Evolutionary conservation across 2,329 filamentous ascomycete species (phyloP), one percentile per base, ranked within the genome.

Genomic region (Microdochium bolleyi): DNA sequence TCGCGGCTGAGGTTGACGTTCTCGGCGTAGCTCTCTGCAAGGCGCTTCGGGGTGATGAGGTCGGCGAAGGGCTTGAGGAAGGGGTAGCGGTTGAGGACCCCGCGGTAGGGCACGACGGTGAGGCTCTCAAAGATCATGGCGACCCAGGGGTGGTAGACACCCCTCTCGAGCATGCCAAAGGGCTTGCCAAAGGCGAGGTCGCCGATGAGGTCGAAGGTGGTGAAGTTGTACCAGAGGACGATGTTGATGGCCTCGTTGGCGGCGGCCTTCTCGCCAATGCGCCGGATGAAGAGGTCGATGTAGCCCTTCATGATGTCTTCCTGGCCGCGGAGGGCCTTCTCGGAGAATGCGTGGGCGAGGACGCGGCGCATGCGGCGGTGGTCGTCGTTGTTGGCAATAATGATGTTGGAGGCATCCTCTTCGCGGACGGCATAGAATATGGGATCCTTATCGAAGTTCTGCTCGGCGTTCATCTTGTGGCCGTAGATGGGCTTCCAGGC

Each of bases 291-390:
- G 34, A 61, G 60, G 9, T 63, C 53, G 1, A 62, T 24, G 21
- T 46, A 49, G 22, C 14, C 3, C 13, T 49, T n/a, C 24, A 49
- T 16, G 24, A 49, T 21, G 48, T 30, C 48, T 24, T 49, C 48
- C 24, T 49, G 48, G n/a, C 41, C 41, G 21, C 70, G 72, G 34
- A 75, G 57, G 2, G 72, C 72, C 34, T 65, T 60, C 1, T 73
- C 70, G 0, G 69, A 71, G 58, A 75, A 74, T 0, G 72, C 73
- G 48, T 73, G 70, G 37, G 67, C 70, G 14, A 75, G 62, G 3
- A 75, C 72, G 19, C 73, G 64, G 14, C 72, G 61, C 60, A 74
- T 73, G 41, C 69, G 67, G 2, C 70, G 70, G 51, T 75, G 72
- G 21, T 46, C 41, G 3, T 46, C 41, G 7, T 22, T 19, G 41